Base-by-base conservation (phyloP, 2,329 filamentous ascomycete species). In the Monosporascus cannonballus region DNA sequence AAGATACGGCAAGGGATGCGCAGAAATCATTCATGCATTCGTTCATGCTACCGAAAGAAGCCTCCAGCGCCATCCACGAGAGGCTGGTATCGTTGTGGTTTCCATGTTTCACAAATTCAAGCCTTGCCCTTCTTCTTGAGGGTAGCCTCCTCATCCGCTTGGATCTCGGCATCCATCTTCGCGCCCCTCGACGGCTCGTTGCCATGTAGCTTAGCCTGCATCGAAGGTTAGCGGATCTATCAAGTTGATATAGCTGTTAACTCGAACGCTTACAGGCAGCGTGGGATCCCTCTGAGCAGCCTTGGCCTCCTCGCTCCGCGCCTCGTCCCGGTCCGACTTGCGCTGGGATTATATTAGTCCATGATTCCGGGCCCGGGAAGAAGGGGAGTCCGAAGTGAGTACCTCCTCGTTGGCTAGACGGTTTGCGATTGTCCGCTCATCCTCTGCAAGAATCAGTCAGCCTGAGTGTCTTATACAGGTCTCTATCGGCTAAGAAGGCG, bases 101-200 rank as follows among this genome's bases (percentile, higher is more conserved):
- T 50, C 20, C 25, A 22, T 20, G 2, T 17, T 50, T 30, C 27
- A 11, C n/a, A 14, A 41, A 17, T 56, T 61, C 67, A 74, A 22
- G 67, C 70, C 63, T 71, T 72, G 56, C 82, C 80, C 76, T 88
- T 89, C 67, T 76, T 78, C 71, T 75, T 78, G 56, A 90, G 63
- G 51, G 78, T 71, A 59, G 78, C 81, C 64, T 87, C 80, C 54
- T 91, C 87, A 62, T 90, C 87, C 4, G 81, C 79, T 64, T 80
- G 74, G 47, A 91, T 60, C 69, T 87, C 67, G 53, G 87, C 80
- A 67, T 91, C 87, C 53, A 90, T 78, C 76, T 87, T 80, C 24
- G 87, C 87, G 18, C 87, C 87, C 64, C 76, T 81, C 20, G 83
- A 87, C 2, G 87, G 87, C 71, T 90, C 78, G 66, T 90, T 90